Percentiles rank a stretch among this genome's conserved stretches.
phyloP scores from a whole-genome alignment of 2,329 filamentous ascomycete genomes.

The Xylariaceae sp. region DNA sequence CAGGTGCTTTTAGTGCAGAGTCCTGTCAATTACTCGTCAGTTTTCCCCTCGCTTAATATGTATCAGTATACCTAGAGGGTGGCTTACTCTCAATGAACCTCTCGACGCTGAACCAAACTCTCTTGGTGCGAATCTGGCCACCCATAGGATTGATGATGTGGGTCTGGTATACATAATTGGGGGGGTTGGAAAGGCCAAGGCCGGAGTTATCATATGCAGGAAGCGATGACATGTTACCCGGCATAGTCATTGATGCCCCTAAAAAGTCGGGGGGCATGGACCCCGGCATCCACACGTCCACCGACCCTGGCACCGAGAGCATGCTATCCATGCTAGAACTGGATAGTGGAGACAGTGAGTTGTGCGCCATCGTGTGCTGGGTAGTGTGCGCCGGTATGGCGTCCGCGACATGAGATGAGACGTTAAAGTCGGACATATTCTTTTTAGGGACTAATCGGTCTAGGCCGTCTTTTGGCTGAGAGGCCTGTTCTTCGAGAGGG shows the following conservation, averaged over 20 bases:
- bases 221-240: constrained; percentile 5
- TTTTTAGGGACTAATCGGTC: neutral
- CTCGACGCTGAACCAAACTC: constrained; percentile 17
- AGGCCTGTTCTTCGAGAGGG: neutral
- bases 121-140: constrained; percentile 9
- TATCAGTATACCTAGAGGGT: neutral
- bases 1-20: constrained; percentile 25
- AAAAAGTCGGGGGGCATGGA: constrained; percentile 6
- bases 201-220: constrained; percentile 5
- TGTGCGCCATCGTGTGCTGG: neutral
- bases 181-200: constrained; percentile 3
- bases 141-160: neutral
- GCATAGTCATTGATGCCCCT: constrained; percentile 4
- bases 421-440: neutral
- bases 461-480: constrained; percentile 1
- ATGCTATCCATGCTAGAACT: constrained; percentile 14
- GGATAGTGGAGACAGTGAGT: constrained; percentile 7
- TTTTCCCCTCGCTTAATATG: neutral
- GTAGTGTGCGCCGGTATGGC: constrained; percentile 1
- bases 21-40: constrained; percentile 16
- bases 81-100: constrained; percentile 19
- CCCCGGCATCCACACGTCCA: constrained; percentile 6
- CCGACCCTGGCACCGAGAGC: constrained; percentile 8
- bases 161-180: constrained; percentile 8
- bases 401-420: neutral